phyloP scores from a whole-genome alignment of 2,329 filamentous ascomycete species.

The Cordyceps cateniannulata region DNA sequence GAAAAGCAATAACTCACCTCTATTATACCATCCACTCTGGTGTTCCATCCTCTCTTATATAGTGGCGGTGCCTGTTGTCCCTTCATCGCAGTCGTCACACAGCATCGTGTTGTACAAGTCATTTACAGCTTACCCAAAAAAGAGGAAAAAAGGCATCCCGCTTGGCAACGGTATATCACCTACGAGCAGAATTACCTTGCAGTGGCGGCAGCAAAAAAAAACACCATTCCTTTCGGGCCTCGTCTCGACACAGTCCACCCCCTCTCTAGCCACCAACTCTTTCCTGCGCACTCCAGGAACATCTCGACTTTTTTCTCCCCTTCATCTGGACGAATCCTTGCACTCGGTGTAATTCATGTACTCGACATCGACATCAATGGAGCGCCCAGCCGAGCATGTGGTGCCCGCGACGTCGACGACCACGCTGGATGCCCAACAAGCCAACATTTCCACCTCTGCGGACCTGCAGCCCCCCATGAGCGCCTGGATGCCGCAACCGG shows the following conservation, averaged over 20 bases:
- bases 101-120: background rate
- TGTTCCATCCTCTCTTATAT: background rate
- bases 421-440: slow-evolving; percentile 3
- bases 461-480: slow-evolving; percentile 3
- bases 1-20: background rate
- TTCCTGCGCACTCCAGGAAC: background rate
- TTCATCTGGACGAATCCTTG: background rate
- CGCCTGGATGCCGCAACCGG: slow-evolving; percentile 6
- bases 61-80: background rate
- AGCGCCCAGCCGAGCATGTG: background rate
- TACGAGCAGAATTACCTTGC: background rate
- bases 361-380: slow-evolving; percentile 1
- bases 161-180: background rate
- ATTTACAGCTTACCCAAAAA: background rate
- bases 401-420: background rate
- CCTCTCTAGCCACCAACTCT: background rate
- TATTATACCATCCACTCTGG: background rate
- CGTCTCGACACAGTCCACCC: background rate
- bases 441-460: slow-evolving; percentile 2
- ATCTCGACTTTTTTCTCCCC: background rate
- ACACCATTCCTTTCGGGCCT: background rate
- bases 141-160: background rate
- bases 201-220: background rate
- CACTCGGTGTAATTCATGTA: background rate
- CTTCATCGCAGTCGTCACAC: background rate